Base-by-base conservation (phyloP, 306 rosid genomes). In the Trifolium subterraneum region DNA sequence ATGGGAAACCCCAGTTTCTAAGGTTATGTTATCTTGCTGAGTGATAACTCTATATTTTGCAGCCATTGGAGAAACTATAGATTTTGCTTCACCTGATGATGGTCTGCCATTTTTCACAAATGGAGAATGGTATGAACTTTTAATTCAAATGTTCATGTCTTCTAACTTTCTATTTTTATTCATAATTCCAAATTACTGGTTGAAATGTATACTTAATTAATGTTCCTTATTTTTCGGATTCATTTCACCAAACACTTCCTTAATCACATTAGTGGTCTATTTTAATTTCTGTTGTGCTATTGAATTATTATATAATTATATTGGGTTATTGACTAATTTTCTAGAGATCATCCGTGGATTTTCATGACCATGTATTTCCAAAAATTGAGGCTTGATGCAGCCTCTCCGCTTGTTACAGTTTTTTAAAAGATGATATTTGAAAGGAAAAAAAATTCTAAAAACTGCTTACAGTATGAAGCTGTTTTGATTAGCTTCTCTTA, bases 61-160 rank as follows among this genome's bases (percentile, higher is more conserved):
- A 94, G 99, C 83, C 83, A 85, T 94, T 29, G 99, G 95, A 81
- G 99, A 94, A 88, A 94, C 99, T 16, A 11, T 87, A 60, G 88
- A 91, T 68, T 92, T 85, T 59, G 93, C 48, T 68, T 14, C 81
- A 55, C 96, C 99, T 42, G 80, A 84, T 44, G 79, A 84, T 62
- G 88, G 79, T 64, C 74, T 76, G 18, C 63, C 84, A 64, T 86
- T 92, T 76, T 86, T 94, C 81, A 71, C 96, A 73, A 94, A 94
- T 78, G 99, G 99, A 75, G 99, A 94, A 84, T 94, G 99, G 99
- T 94, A 88, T 18, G 89, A 59, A 70, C 13, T 44, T 23, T 63
- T 39, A 16, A 47, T 60, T 25, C 44, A 47, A 78, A 22, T n/a
- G 64, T 74, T 66, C 15, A 5, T 55, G 60, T 72, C 23, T 22